A percentile compares a stretch with the other conserved stretches of the same genome.
These are phyloP conservation scores for Apiotrichum porosum DNA, from an alignment of 1,284 basidiomycete genomes.

Conservation along the genomic window DNA sequence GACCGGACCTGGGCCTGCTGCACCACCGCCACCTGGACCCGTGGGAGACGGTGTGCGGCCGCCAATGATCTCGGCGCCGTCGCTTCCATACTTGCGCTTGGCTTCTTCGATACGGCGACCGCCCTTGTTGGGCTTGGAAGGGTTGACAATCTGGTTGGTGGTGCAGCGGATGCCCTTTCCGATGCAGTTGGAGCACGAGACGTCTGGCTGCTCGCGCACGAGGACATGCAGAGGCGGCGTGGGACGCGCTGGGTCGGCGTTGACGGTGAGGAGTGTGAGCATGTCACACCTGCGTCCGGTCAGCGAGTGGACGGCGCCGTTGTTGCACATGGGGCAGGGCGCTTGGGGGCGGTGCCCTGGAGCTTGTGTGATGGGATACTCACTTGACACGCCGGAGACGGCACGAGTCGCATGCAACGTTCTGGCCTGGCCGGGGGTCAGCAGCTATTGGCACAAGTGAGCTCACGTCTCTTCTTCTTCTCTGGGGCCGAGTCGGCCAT, in stretches of 20 bases:
- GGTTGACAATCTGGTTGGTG: constrained; percentile 36
- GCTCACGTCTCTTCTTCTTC: constrained; percentile 29
- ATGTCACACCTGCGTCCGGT: constrained; percentile 23
- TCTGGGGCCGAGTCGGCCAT: constrained; percentile 1
- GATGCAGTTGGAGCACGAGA: constrained; percentile 34
- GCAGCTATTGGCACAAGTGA: background rate
- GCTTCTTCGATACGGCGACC: constrained; percentile 40
- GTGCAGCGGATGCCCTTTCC: constrained; percentile 39
- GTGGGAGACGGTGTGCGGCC: too few relatives aligned
- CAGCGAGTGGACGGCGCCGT: too few relatives aligned
- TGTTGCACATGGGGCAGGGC: too few relatives aligned
- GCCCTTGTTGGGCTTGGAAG: constrained; percentile 40
- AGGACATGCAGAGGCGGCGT: constrained; percentile 15
- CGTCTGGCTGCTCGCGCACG: constrained; percentile 29
- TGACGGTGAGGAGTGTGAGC: constrained; percentile 20
- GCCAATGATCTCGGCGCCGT: background rate
- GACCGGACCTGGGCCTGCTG: too few relatives aligned
- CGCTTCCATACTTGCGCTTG: constrained; percentile 28
- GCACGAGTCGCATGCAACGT: constrained; percentile 40
- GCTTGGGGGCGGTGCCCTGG: background rate
- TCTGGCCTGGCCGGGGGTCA: constrained; percentile 24
- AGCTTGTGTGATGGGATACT: constrained; percentile 3
- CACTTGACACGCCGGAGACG: constrained; percentile 39
- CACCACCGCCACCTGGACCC: too few relatives aligned
- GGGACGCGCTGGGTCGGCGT: constrained; percentile 4